Percentiles rank a stretch among this genome's conserved stretches.
phyloP scores from a whole-genome alignment of 345 rosid species.

The Acer yangbiense region DNA sequence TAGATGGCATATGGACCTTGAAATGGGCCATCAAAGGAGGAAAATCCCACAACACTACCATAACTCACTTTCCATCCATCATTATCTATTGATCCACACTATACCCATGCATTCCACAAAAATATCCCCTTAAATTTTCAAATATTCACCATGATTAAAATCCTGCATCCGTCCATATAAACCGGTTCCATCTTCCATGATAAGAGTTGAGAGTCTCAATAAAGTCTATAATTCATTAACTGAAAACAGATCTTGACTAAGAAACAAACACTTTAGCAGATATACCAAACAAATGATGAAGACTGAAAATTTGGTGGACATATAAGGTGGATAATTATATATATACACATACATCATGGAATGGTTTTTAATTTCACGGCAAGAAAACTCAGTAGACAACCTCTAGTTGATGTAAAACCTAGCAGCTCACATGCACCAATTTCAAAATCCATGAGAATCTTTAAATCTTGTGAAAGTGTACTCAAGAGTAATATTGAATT shows the following conservation, averaged over 20 bases:
- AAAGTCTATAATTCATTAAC: not conserved
- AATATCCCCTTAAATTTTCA: not conserved
- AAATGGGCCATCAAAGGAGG: not conserved
- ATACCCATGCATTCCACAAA: not conserved
- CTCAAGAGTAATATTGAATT: not conserved
- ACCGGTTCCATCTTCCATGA: not conserved
- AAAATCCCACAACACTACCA: not conserved
- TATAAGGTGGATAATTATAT: not conserved
- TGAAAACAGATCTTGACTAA: not conserved
- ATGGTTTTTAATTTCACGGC: too few relatives aligned
- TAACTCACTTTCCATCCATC: constrained; percentile 5
- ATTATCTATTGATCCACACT: not conserved
- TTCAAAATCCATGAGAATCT: too few relatives aligned
- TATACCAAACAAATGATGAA: not conserved
- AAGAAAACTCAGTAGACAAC: too few relatives aligned
- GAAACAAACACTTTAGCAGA: not conserved
- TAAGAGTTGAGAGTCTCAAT: not conserved
- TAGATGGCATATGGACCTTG: not conserved
- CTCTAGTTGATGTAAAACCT: not conserved
- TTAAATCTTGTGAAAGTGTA: too few relatives aligned
- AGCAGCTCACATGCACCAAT: not conserved
- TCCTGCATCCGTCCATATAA: not conserved
- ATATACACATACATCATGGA: too few relatives aligned
- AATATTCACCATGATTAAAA: not conserved
- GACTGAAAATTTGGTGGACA: not conserved